Percentiles rank a stretch among this genome's conserved stretches.
Evolutionary conservation across 257 asterid species (phyloP).

Genomic region (Penstemon davidsonii): DNA sequence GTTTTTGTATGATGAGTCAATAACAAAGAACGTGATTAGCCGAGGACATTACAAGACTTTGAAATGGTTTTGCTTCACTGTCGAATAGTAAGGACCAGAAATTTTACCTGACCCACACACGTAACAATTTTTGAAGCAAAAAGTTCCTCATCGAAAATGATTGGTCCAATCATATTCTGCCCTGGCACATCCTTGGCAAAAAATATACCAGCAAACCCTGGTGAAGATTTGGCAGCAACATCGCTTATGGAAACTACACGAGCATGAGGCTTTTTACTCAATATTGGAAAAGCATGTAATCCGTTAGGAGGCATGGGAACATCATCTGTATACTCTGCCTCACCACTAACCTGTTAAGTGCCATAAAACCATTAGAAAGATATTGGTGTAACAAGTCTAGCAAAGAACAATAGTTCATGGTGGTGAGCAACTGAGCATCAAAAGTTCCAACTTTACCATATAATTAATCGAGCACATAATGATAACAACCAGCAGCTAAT

Average conservation of each 20-base stretch:
- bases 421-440: not conserved
- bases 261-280: constrained; percentile 94
- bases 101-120: constrained; percentile 89
- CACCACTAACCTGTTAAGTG: constrained; percentile 81
- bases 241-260: constrained; percentile 73
- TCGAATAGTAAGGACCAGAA: not conserved
- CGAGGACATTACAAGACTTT: too few relatives aligned
- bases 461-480: not conserved
- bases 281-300: constrained; percentile 72
- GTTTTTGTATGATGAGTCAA: too few relatives aligned
- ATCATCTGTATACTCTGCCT: constrained; percentile 97
- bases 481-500: constrained; percentile 5
- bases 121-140: constrained; percentile 78
- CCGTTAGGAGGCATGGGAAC: constrained; percentile 83
- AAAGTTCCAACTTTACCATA: constrained; percentile 8
- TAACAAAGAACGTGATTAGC: too few relatives aligned
- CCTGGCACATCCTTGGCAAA: constrained; percentile 80
- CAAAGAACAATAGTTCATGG: constrained; percentile 5
- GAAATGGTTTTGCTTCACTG: not conserved
- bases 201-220: constrained; percentile 81
- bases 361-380: constrained; percentile 25
- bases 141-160: constrained; percentile 75
- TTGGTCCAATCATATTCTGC: constrained; percentile 61
- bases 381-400: constrained; percentile 4
- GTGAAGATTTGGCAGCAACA: constrained; percentile 65